Conservation (phyloP, 176 grass and related monocot genomes). For the Bonia amplexicaulis region DNA sequence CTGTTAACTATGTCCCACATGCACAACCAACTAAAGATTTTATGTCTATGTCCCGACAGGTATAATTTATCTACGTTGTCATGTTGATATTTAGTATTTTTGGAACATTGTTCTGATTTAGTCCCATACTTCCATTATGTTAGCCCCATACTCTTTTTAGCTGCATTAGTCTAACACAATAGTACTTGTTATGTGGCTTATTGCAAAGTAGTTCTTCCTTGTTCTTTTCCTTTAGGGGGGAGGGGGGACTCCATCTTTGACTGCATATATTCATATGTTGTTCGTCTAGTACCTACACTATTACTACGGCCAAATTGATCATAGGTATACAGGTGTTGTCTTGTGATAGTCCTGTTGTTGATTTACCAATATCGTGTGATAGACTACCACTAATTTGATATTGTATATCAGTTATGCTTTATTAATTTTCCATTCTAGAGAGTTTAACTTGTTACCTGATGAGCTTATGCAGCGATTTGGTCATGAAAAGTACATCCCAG, state of each 20-base stretch:
- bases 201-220: not conserved
- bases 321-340: not conserved
- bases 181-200: not conserved
- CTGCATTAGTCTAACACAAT: not conserved
- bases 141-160: not conserved
- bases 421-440: not conserved
- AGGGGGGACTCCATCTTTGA: not conserved
- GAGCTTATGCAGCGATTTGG: constrained; percentile 27
- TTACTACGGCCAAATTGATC: not conserved
- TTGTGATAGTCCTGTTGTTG: not conserved
- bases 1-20: constrained; percentile 38
- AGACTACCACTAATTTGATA: not conserved
- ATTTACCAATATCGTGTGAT: not conserved
- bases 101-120: not conserved
- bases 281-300: not conserved
- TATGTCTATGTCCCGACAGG: constrained; percentile 43
- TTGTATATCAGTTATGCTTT: not conserved
- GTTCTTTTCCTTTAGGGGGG: not conserved
- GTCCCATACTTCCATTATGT: not conserved
- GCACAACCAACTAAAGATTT: constrained; percentile 55
- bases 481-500: constrained; percentile 47
- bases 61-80: not conserved
- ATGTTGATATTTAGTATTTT: not conserved
- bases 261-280: not conserved
- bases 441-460: not conserved